A percentile compares a stretch with the other conserved stretches of the same genome.
phyloP scores from a whole-genome alignment of 108 stramenopile species.

The Aurantiochytrium sp. region DNA sequence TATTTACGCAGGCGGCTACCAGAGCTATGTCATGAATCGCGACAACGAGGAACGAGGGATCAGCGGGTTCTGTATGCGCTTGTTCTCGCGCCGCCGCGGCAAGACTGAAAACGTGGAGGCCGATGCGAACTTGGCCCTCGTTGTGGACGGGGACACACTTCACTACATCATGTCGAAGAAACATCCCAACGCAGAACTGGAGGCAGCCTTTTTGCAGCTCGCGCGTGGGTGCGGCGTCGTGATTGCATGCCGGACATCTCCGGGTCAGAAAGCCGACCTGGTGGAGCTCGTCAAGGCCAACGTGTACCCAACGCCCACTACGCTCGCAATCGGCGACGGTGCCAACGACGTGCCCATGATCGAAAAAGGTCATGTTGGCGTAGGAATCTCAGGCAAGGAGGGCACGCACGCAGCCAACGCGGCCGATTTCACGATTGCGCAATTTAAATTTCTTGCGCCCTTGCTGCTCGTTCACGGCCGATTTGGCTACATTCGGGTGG shows the following conservation, averaged over 20 bases:
- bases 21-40: neutral
- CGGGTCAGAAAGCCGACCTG: slow-evolving; percentile 79
- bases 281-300: slow-evolving; percentile 74
- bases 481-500: slow-evolving; percentile 10
- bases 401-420: slow-evolving; percentile 92
- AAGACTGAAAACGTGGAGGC: neutral
- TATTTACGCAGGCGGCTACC: neutral
- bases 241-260: slow-evolving; percentile 89
- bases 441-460: slow-evolving; percentile 47
- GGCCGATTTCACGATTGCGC: slow-evolving; percentile 41
- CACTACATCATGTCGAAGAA: slow-evolving; percentile 32
- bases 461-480: slow-evolving; percentile 48
- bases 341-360: slow-evolving; percentile 98
- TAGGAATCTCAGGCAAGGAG: slow-evolving; percentile 88
- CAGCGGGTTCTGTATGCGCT: neutral
- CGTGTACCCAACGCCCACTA: slow-evolving; percentile 71
- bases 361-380: slow-evolving; percentile 82
- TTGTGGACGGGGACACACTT: slow-evolving; percentile 75
- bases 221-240: slow-evolving; percentile 74
- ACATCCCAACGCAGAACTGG: slow-evolving; percentile 24
- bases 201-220: slow-evolving; percentile 71
- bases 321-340: slow-evolving; percentile 95
- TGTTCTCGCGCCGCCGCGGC: neutral
- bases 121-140: slow-evolving; percentile 48
- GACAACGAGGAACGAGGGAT: neutral